Percentiles rank a stretch among this genome's conserved stretches.
These are phyloP conservation scores for Thelonectria discophora DNA, from an alignment of 2,329 filamentous ascomycete genomes.

Conservation along the genomic window DNA sequence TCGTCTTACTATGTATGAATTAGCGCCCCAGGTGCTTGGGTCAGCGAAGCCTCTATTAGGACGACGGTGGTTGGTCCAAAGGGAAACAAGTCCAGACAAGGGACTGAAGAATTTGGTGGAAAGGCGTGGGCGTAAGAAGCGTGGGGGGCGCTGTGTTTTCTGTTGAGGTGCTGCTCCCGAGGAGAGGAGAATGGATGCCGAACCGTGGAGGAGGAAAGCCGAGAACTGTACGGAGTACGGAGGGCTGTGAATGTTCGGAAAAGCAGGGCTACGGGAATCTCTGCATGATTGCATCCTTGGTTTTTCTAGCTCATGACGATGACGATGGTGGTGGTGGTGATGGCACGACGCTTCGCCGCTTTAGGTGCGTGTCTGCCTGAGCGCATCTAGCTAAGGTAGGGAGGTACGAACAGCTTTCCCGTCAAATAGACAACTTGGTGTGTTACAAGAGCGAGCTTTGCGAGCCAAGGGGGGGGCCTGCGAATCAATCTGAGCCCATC, in stretches of 20 bases:
- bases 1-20: neutral
- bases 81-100: neutral
- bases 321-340: slow-evolving; percentile 3
- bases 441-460: neutral
- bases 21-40: slow-evolving; percentile 21
- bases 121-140: slow-evolving; percentile 5
- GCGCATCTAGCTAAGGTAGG: neutral
- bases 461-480: neutral
- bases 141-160: slow-evolving; percentile 1
- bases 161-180: neutral
- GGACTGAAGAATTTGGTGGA: neutral
- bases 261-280: neutral
- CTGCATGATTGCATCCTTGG: neutral
- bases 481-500: no score
- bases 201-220: neutral
- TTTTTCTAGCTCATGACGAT: neutral
- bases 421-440: neutral
- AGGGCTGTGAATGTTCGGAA: neutral
- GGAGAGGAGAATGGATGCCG: no score
- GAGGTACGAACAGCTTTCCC: no score
- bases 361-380: neutral
- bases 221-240: neutral
- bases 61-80: slow-evolving; percentile 12
- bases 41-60: slow-evolving; percentile 18
- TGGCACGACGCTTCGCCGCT: slow-evolving; percentile 20